Base-by-base conservation (phyloP, 129 eudicot genomes). In the Cynara cardunculus region DNA sequence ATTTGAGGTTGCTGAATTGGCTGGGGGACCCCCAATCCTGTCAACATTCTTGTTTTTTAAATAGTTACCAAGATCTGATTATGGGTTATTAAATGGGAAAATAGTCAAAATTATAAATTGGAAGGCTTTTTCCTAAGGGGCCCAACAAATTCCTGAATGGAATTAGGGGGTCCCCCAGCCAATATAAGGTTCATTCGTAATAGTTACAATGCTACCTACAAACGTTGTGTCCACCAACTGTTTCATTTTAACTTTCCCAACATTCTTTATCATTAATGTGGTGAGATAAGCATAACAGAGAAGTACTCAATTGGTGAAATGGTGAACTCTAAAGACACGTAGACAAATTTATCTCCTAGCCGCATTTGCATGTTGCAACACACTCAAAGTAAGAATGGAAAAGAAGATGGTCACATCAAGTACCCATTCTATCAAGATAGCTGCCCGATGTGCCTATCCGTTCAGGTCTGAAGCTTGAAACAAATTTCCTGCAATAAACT, bases 381-480 rank as follows among this genome's bases (percentile, higher is more conserved):
- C 3, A 68, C 74, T 71, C 25, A 71, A n/a, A 28, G 16, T 71
- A 19, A 32, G 49, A 31, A 71, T 34, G 13, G 13, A 8, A 35
- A 66, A 82, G 34, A 59, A 7, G 34, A 49, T 19, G 69, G 4
- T 7, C 66, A 61, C 32, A 12, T 46, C n/a, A 30, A 9, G 75
- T 92, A 94, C 98, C 98, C 25, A 84, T 77, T 67, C 88, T 89
- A 83, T 94, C 96, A 69, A 92, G 71, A 83, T 84, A 85, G 78
- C 91, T 64, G 49, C 97, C 94, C 24, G 85, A 76, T 66, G 82
- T 81, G 72, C 94, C 96, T 77, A 82, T 80, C 67, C 94, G 93
- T 72, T 87, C 88, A 72, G 90, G 81, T 87, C 93, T 87, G 83
- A 94, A 71, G 91, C 91, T 92, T 82, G 98, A 94, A 75, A 92